Evolutionary conservation across 345 rosid genomes (phyloP).

Genomic region (Salix purpurea): DNA sequence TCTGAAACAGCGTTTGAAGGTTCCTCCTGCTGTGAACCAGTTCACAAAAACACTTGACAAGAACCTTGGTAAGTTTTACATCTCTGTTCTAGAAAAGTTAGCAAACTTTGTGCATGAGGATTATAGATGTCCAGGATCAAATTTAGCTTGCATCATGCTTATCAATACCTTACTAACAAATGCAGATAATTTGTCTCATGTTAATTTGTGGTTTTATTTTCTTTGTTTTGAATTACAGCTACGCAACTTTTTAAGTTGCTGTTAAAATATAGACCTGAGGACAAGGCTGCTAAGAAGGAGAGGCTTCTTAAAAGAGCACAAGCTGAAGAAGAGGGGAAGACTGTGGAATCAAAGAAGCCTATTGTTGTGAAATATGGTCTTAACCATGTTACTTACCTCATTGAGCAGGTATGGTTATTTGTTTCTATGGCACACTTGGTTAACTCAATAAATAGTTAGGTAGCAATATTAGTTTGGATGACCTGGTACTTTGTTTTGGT

Average conservation of each 20-base stretch:
- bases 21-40: conserved; percentile 80
- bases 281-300: conserved; percentile 61
- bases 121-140: background rate
- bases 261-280: conserved; percentile 68
- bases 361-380: conserved; percentile 71
- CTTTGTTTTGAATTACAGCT: conserved; percentile 29
- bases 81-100: background rate
- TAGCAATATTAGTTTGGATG: background rate
- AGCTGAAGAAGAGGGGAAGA: conserved; percentile 62
- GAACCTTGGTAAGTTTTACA: conserved; percentile 50
- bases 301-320: conserved; percentile 52
- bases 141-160: background rate
- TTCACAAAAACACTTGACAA: conserved; percentile 92
- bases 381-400: conserved; percentile 70
- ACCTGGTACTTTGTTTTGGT: background rate
- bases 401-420: conserved; percentile 44
- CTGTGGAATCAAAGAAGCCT: conserved; percentile 54
- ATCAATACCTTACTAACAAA: background rate
- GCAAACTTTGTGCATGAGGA: too few species aligned
- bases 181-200: background rate
- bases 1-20: conserved; percentile 78
- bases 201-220: background rate
- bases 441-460: background rate
- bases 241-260: conserved; percentile 58
- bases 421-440: background rate